phyloP scores from a whole-genome alignment of 2,329 filamentous ascomycete species.

The Alternaria consortialis region DNA sequence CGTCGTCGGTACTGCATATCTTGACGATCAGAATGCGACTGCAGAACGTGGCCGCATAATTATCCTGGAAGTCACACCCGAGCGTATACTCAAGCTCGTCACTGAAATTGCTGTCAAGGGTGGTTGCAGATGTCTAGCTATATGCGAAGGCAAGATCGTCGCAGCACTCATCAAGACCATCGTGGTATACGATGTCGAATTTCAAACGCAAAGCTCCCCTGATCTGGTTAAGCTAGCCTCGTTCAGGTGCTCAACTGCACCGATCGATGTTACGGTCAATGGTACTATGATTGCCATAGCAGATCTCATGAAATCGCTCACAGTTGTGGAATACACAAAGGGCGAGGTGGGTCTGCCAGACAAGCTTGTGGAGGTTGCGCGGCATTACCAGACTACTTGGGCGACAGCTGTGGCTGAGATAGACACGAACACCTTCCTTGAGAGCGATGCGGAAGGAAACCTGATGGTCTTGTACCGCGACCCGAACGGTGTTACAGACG shows the following conservation, averaged over 20 bases:
- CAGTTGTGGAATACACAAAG: slow-evolving; percentile 75
- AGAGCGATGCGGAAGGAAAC: slow-evolving; percentile 88
- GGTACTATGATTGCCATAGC: slow-evolving; percentile 81
- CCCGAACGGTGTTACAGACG: slow-evolving; percentile 72
- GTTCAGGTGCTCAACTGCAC: slow-evolving; percentile 84
- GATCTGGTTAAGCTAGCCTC: slow-evolving; percentile 74
- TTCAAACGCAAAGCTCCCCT: slow-evolving; percentile 62
- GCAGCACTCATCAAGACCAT: slow-evolving; percentile 88
- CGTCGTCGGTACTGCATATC: slow-evolving; percentile 86
- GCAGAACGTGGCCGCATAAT: slow-evolving; percentile 77
- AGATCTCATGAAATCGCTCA: slow-evolving; percentile 93
- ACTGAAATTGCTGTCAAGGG: slow-evolving; percentile 76
- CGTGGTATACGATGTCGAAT: slow-evolving; percentile 66
- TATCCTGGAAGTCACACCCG: slow-evolving; percentile 81
- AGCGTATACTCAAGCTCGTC: slow-evolving; percentile 77
- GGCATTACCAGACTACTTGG: slow-evolving; percentile 86
- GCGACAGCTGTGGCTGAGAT: slow-evolving; percentile 79
- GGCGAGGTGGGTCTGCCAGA: slow-evolving; percentile 66
- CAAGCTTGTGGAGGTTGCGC: slow-evolving; percentile 75
- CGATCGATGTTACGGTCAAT: slow-evolving; percentile 79
- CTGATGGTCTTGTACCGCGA: slow-evolving; percentile 82
- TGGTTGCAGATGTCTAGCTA: slow-evolving; percentile 79
- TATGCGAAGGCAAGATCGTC: slow-evolving; percentile 77
- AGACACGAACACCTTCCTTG: slow-evolving; percentile 77
- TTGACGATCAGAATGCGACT: slow-evolving; percentile 67